Base-by-base conservation (phyloP, 495 filamentous ascomycete species). In the Cercophora scortea region DNA sequence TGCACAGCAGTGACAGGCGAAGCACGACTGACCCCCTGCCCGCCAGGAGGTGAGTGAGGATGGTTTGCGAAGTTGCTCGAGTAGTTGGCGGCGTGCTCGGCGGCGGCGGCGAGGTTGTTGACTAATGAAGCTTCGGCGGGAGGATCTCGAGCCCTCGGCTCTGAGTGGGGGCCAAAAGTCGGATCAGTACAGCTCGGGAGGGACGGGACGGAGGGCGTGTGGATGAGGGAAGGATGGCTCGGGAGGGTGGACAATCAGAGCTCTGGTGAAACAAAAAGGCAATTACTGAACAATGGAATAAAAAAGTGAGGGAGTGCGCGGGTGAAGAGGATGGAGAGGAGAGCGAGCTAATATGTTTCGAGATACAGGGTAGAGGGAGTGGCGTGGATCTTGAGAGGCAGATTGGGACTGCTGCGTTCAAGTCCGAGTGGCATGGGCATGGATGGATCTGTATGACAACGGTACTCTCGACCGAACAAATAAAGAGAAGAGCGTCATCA, bases 141-240 rank as follows among this genome's bases (percentile, higher is more conserved):
- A 42, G 49, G 47, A 39, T 62, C 59, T 42, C 53, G 57, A 57
- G 63, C 55, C 43, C 47, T 40, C n/a, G 55, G 53, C 52, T 68
- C 65, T 68, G 45, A n/a, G 18, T 45, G 47, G 48, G 46, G 50
- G 34, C 41, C 17, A 44, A 36, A 49, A 42, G 39, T 35, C 11
- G 18, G 5, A 59, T 66, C 38, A 62, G 56, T 62, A 56, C 39
- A 49, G n/a, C 6, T 42, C 15, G 16, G 32, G 32, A 33, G 18
- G 25, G 35, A 49, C 10, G 35, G 40, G 47, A 10, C 13, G n/a
- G 15, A 8, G 34, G 16, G 47, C 33, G 2, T 25, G 25, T 25
- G 25, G 25, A 25, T 25, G 5, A 25, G 25, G 25, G 25, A 25
- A 25, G 25, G 25, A 5, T 25, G 25, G 11, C 8, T 18, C 39